Evolutionary conservation across 495 filamentous ascomycete genomes (phyloP), one percentile per base, ranked within the genome.

Genomic region (Rhypophila decipiens): DNA sequence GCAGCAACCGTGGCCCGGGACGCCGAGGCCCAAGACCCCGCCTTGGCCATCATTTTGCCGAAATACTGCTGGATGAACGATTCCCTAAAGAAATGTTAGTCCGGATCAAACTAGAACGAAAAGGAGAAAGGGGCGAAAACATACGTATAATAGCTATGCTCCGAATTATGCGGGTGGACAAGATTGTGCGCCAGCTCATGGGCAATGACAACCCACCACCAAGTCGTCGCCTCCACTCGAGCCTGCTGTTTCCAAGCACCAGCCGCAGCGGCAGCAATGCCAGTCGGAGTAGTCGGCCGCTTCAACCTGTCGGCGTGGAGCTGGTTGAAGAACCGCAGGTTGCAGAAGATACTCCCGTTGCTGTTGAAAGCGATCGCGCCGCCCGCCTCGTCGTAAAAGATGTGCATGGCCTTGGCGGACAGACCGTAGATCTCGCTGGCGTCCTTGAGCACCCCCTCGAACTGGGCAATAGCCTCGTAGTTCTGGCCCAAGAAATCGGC

Each of bases 151-250:
- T 82, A 96, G 49, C 80, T 85, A 57, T 98, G 93, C 38, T 86
- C 80, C 17, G 86, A 73, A 59, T 83, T 85, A 66, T 96, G 90
- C 43, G 81, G 79, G 18, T 66, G 69, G 11, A 95, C 86, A 24
- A 98, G 63, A 59, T 97, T 97, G 65, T 98, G 93, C 39, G 94
- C 90, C 55, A 98, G 63, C 67, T 98, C 93, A 65, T 98, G 93
- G 39, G 87, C 90, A 49, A 95, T 58, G 12, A 87, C 85, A 38
- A 96, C 83, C 78, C 84, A 96, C 93, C 93, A 98, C 70, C 90
- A 95, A 7, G 85, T 76, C 29, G 83, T 61, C 1, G 90, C 88
- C 33, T 90, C 81, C 4, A 73, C 73, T 60, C 61, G 76, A 38
- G 69, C 75, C 37, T 71, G 61, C 19, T 31, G 53, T 13, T 35